Base-by-base conservation (phyloP, 306 rosid genomes). In the Begonia fuchsioides region DNA sequence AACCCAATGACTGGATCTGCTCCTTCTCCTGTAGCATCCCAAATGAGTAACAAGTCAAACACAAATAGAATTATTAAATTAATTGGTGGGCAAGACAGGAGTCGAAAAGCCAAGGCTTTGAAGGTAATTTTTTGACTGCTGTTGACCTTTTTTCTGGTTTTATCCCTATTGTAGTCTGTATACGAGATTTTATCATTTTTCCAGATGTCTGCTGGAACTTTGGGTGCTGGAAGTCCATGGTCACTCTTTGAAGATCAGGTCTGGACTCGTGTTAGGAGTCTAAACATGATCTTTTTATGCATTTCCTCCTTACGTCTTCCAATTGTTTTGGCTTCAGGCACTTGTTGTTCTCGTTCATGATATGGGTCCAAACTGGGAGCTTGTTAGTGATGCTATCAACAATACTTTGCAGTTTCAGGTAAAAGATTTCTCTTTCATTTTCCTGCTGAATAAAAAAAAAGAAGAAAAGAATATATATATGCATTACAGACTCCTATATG, bases 321-420 rank as follows among this genome's bases (percentile, higher is more conserved):
- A 26, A 4, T 26, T 26, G 35, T 26, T 26, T 26, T 26, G 35
- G 7, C 35, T 26, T 26, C 62, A 75, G 75, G 99, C 96, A 58
- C 96, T 92, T 68, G 96, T 92, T 73, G 99, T 92, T 50, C 75
- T 86, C 55, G 99, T 86, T 43, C 99, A 92, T 64, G 99, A 92
- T 68, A 81, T 92, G 99, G 99, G 99, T 62, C 99, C 84, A 17
- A 92, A 92, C 56, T 92, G 99, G 99, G 99, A 92, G 86, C 86
- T 92, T 44, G 74, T 92, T 43, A 82, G 96, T 44, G 99, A 92
- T 72, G 94, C 92, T 50, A 76, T 92, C 61, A 92, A 82, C 65
- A 80, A 81, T 61, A 77, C 88, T 18, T 67, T 92, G 60, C 99
- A 86, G 49, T 76, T 92, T 49, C 82, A 86, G 96, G 99, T 92